A percentile compares a stretch with the other conserved stretches of the same genome.
Conservation (phyloP, 1,284 basidiomycete species). For the Trametes polyzona region DNA sequence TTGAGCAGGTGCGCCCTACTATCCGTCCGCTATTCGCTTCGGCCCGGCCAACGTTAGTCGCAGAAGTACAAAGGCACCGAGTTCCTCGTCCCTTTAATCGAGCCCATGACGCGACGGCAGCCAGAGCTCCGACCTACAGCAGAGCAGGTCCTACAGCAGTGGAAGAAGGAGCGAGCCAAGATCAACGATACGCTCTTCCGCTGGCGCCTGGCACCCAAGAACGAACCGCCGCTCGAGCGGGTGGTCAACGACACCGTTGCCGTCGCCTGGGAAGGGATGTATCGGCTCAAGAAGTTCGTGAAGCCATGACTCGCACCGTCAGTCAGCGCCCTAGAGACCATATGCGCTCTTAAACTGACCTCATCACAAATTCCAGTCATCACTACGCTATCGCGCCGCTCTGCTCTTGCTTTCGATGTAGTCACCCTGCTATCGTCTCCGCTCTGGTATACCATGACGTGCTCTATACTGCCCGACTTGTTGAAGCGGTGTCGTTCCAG, state of each 20-base stretch:
- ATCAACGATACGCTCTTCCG: neutral
- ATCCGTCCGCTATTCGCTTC: neutral
- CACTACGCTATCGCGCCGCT: too few relatives aligned
- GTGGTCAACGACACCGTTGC: conserved; percentile 17
- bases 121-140: neutral
- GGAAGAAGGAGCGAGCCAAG: neutral
- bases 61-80: neutral
- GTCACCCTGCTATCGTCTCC: too few relatives aligned
- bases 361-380: too few relatives aligned
- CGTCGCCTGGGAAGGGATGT: conserved; percentile 10
- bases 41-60: neutral
- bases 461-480: too few relatives aligned
- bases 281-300: conserved; percentile 8
- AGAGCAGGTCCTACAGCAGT: neutral
- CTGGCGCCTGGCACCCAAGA: conserved; percentile 13
- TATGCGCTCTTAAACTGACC: too few relatives aligned
- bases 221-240: conserved; percentile 13
- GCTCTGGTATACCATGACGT: too few relatives aligned
- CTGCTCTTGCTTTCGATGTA: too few relatives aligned
- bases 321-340: too few relatives aligned
- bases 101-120: neutral
- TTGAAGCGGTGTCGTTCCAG: too few relatives aligned
- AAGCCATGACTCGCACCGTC: neutral
- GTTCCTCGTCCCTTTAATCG: neutral
- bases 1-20: neutral